Evolutionary conservation across 2,329 filamentous ascomycete genomes (phyloP), one percentile per base, ranked within the genome.

Genomic region (Fusarium nematophilum): DNA sequence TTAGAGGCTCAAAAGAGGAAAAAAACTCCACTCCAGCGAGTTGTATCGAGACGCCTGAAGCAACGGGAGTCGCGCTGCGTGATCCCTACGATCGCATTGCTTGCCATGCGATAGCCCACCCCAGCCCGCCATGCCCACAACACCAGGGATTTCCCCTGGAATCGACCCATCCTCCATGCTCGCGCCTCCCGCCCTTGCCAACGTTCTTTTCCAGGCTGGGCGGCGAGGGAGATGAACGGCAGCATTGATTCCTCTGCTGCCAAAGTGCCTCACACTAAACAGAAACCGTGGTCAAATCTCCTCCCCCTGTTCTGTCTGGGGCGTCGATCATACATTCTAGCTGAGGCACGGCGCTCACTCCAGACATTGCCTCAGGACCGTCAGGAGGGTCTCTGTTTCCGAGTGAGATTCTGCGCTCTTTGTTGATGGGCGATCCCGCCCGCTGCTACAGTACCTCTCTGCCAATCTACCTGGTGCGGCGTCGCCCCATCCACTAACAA

Each of bases 241-340:
- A 59, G 66, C 66, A 69, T 54, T 69, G 66, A 57, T 58, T 64
- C 54, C 60, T 62, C 57, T 57, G 54, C 31, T 47, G 51, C 60
- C 64, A 62, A 54, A 65, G 64, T 66, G 62, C 59, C 61, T 57
- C 56, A 53, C 56, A 53, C 43, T 53, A 43, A 56, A 44, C 21
- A 6, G 37, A 39, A 53, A 30, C 27, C 52, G 34, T 63, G 61
- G 63, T 68, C 60, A 51, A 64, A 62, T 60, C 56, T 57, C 47
- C 50, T 23, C 11, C 10, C 21, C n/a, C 29, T 37, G 27, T 29
- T 25, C 30, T 64, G 63, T 63, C 60, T 56, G 62, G 66, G 57
- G 62, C 65, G 66, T 66, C 66, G 66, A 69, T 69, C 66, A 66
- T 61, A 65, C 66, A 67, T 60, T 68, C 55, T 65, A 67, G 44